These are phyloP conservation scores for Monocercomonoides exilis DNA, from an alignment of 78 protist species.

Conservation along the genomic window DNA sequence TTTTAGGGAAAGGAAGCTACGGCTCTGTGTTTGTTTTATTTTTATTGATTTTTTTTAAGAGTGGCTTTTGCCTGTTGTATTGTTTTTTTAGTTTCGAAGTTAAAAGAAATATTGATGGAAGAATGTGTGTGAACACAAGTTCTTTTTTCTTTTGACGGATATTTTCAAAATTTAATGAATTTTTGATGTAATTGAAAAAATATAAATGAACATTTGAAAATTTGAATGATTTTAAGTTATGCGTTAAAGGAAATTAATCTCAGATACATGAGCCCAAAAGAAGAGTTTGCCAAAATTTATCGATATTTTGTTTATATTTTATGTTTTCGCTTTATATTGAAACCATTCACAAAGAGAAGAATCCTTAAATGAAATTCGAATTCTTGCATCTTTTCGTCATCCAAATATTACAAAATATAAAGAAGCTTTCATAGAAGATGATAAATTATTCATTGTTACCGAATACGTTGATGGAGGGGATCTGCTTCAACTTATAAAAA, in stretches of 20 bases:
- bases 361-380: slow-evolving; percentile 39
- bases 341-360: slow-evolving; percentile 13
- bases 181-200: too few relatives aligned
- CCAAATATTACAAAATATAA: slow-evolving; percentile 31
- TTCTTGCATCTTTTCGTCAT: slow-evolving; percentile 39
- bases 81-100: background rate
- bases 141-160: background rate
- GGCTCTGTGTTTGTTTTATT: slow-evolving; percentile 28
- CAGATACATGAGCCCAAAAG: slow-evolving; percentile 15
- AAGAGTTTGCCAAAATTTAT: background rate
- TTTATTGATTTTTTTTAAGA: background rate
- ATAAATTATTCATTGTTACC: slow-evolving; percentile 33
- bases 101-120: slow-evolving; percentile 1
- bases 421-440: slow-evolving; percentile 35
- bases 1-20: slow-evolving; percentile 45
- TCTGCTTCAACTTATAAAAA: background rate
- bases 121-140: background rate
- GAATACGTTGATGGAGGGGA: slow-evolving; percentile 37
- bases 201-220: background rate
- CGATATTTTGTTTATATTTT: background rate
- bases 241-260: slow-evolving; percentile 56
- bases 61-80: background rate
- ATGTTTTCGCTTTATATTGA: background rate
- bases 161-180: background rate
- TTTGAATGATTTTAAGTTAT: slow-evolving; percentile 17